These are phyloP conservation scores for Hymenoscyphus scutula DNA, from an alignment of 2,329 filamentous ascomycete species.

Conservation along the genomic window DNA sequence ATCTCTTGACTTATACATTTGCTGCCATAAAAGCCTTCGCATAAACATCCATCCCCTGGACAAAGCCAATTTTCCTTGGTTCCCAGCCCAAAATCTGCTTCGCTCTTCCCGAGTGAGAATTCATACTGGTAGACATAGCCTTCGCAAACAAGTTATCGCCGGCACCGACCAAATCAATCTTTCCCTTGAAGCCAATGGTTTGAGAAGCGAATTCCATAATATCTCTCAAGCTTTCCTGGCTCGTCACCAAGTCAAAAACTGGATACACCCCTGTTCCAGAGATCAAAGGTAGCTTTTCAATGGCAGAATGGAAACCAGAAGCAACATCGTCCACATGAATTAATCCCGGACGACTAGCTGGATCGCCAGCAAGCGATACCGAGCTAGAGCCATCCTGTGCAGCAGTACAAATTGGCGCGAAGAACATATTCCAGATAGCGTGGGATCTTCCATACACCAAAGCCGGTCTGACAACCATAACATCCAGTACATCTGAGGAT, in stretches of 20 bases:
- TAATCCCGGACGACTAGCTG: slow-evolving; percentile 28
- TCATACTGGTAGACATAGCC: slow-evolving; percentile 29
- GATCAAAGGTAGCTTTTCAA: slow-evolving; percentile 37
- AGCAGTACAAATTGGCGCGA: slow-evolving; percentile 32
- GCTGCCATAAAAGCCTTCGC: slow-evolving; percentile 19
- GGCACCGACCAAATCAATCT: slow-evolving; percentile 31
- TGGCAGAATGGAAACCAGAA: slow-evolving; percentile 34
- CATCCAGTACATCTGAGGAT: slow-evolving; percentile 35
- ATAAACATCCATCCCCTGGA: slow-evolving; percentile 26
- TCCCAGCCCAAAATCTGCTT: slow-evolving; percentile 37
- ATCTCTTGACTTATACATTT: not conserved
- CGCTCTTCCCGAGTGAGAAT: slow-evolving; percentile 32
- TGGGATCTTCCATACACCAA: slow-evolving; percentile 39
- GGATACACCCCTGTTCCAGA: slow-evolving; percentile 35
- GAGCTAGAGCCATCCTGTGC: slow-evolving; percentile 20
- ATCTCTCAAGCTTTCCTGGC: slow-evolving; percentile 35
- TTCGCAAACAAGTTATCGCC: slow-evolving; percentile 30
- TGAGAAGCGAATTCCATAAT: slow-evolving; percentile 32
- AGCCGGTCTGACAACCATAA: slow-evolving; percentile 36
- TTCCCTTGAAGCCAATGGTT: slow-evolving; percentile 31
- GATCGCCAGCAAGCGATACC: slow-evolving; percentile 28
- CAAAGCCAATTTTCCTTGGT: slow-evolving; percentile 32
- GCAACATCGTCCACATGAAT: slow-evolving; percentile 42
- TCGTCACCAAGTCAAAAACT: slow-evolving; percentile 39
- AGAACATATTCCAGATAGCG: slow-evolving; percentile 34